Conservation (phyloP, 768 basidiomycete genomes). For the Porpolomopsis calyptriformis region DNA sequence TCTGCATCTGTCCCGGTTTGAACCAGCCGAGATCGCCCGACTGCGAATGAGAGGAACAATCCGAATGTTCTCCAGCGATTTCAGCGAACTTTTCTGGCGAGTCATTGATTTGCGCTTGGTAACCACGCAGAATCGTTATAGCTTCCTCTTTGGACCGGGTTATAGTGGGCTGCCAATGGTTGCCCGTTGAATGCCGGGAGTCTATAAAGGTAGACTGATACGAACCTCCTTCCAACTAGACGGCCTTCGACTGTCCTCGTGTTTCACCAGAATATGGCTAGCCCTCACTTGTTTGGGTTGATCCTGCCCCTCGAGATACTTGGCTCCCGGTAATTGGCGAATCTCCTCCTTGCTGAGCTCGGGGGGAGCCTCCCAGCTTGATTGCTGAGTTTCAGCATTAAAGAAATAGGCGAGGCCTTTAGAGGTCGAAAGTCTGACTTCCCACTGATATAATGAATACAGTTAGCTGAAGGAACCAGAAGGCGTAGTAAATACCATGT, state of each 20-base stretch:
- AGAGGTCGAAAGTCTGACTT: slow-evolving; percentile 78
- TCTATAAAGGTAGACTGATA: slow-evolving; percentile 7
- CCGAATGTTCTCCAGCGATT: slow-evolving; percentile 69
- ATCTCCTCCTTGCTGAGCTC: slow-evolving; percentile 55
- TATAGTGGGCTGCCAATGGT: slow-evolving; percentile 49
- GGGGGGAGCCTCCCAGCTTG: slow-evolving; percentile 70
- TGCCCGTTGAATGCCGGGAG: not conserved
- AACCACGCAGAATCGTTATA: slow-evolving; percentile 59
- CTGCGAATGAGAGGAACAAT: slow-evolving; percentile 78
- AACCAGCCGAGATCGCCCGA: slow-evolving; percentile 88
- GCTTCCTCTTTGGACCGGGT: slow-evolving; percentile 86
- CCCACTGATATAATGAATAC: slow-evolving; percentile 38
- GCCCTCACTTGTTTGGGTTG: slow-evolving; percentile 54
- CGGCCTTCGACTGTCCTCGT: slow-evolving; percentile 65
- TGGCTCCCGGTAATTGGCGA: slow-evolving; percentile 54
- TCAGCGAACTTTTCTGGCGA: slow-evolving; percentile 57
- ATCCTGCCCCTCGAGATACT: slow-evolving; percentile 24
- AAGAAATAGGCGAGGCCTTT: slow-evolving; percentile 79
- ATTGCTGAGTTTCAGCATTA: slow-evolving; percentile 58
- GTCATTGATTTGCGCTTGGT: slow-evolving; percentile 50
- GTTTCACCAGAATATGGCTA: slow-evolving; percentile 94
- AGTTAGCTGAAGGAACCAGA: not conserved
- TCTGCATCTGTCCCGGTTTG: slow-evolving; percentile 86
- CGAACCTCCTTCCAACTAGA: slow-evolving; percentile 79
- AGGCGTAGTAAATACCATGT: slow-evolving; percentile 8